phyloP scores from a whole-genome alignment of 306 rosid species.

The Vigna angularis region DNA sequence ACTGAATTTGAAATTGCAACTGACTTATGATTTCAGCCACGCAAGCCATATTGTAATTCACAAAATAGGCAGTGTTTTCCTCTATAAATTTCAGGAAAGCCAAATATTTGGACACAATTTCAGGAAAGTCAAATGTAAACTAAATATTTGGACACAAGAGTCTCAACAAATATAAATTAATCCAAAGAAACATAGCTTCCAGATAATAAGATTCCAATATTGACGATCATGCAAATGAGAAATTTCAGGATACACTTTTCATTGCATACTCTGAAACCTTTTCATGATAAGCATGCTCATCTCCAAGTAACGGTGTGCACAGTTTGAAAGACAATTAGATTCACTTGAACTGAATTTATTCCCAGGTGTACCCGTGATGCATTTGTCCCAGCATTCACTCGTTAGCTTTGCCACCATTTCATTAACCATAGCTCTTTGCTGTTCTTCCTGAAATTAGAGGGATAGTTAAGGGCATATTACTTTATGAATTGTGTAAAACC shows the following conservation, averaged over 20 bases:
- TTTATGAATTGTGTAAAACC: background rate
- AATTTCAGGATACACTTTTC: slow-evolving; percentile 35
- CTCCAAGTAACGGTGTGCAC: slow-evolving; percentile 87
- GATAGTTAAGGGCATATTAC: background rate
- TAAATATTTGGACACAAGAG: slow-evolving; percentile 32
- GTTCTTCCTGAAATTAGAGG: slow-evolving; percentile 71
- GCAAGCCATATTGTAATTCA: background rate
- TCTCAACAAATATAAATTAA: slow-evolving; percentile 10
- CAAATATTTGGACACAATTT: slow-evolving; percentile 33
- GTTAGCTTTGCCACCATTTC: slow-evolving; percentile 93
- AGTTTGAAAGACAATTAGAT: slow-evolving; percentile 71
- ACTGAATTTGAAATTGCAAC: slow-evolving; percentile 19
- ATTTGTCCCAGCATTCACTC: slow-evolving; percentile 89
- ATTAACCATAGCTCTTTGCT: slow-evolving; percentile 72
- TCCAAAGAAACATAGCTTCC: slow-evolving; percentile 24
- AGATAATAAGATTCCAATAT: slow-evolving; percentile 40
- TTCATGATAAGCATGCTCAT: slow-evolving; percentile 73
- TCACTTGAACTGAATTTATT: slow-evolving; percentile 91
- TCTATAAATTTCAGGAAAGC: background rate
- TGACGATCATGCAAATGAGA: slow-evolving; percentile 12
- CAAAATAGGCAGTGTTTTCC: background rate
- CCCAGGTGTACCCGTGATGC: slow-evolving; percentile 83
- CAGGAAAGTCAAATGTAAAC: background rate
- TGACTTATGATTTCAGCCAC: background rate
- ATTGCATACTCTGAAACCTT: slow-evolving; percentile 75